Conservation (phyloP, 2,329 filamentous ascomycete genomes). For the Monosporascus cannonballus region DNA sequence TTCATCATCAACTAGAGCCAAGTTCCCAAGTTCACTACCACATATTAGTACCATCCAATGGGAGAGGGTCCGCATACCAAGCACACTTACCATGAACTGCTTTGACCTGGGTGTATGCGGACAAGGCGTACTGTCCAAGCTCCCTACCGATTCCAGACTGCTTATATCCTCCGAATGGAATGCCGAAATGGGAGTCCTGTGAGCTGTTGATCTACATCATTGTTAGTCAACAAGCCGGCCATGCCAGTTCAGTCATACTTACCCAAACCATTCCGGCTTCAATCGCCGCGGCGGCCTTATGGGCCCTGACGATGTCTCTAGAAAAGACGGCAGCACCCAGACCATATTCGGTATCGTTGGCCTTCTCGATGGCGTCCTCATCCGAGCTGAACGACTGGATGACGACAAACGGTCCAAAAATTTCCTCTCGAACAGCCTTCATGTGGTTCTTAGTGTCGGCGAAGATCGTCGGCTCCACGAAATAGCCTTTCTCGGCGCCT, state of each 20-base stretch:
- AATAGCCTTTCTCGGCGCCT: conserved; percentile 37
- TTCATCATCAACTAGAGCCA: background rate
- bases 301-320: conserved; percentile 44
- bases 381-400: conserved; percentile 37
- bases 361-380: conserved; percentile 34
- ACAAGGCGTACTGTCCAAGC: conserved; percentile 22
- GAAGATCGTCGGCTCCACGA: conserved; percentile 41
- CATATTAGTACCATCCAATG: background rate
- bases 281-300: conserved; percentile 47
- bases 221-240: background rate
- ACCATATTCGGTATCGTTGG: conserved; percentile 53
- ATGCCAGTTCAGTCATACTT: background rate
- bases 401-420: conserved; percentile 41
- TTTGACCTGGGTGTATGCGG: background rate
- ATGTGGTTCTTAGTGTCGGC: conserved; percentile 35
- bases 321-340: conserved; percentile 58
- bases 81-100: conserved; percentile 1
- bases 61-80: background rate
- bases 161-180: conserved; percentile 42
- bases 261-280: conserved; percentile 52
- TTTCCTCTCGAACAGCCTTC: conserved; percentile 40
- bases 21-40: background rate
- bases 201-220: conserved; percentile 37
- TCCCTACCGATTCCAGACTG: conserved; percentile 42
- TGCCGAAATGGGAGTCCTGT: conserved; percentile 36